Evolutionary conservation across 192 early-diverging fungal species (phyloP), one percentile per base, ranked within the genome.

Genomic region (Rhizoclosmatium sp.): DNA sequence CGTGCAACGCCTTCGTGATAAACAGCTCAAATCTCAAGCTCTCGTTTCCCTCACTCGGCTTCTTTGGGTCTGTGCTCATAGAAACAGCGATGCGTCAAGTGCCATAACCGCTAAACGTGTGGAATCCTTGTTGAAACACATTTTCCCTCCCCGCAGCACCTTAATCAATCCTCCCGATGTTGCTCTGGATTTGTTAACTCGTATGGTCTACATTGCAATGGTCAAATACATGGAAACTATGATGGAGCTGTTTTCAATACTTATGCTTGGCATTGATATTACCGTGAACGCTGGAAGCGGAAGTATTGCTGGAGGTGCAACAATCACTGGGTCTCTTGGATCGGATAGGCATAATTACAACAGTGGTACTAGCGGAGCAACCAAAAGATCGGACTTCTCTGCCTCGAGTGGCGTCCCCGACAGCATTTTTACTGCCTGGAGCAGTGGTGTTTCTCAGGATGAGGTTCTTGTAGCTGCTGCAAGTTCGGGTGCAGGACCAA

Each of bases 11-110:
- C 69, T 86, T 4, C 78, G 80, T 3, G 71, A 79, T 41, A 81
- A 82, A 47, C 44, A 69, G 14, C 39, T 85, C 59, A 76, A 81
- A 39, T 61, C 87, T 21, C 89, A 95, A 19, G 92, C 95, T 0
- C 80, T 99, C 69, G 90, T 91, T 5, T 96, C 92, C 61, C 83
- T 97, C 2, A 83, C 90, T 45, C 92, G 95, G 3, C 84, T 99
- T 58, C 79, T 96, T 23, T 99, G 98, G 98, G 94, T 95, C 14
- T 97, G 96, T 78, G 80, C 99, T 23, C 98, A 96, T 81, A 93
- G 97, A 60, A 96, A 93, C 75, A 89, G 87, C 1, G 97, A 97
- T 88, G 76, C 59, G 14, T 60, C 47, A 0, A 82, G 80, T 7
- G 81, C 81, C 2, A 86, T 85, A 2, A 84, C 87, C 74, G 82